Evolutionary conservation across 345 rosid species (phyloP).

Genomic region (Eucalyptus paniculata): DNA sequence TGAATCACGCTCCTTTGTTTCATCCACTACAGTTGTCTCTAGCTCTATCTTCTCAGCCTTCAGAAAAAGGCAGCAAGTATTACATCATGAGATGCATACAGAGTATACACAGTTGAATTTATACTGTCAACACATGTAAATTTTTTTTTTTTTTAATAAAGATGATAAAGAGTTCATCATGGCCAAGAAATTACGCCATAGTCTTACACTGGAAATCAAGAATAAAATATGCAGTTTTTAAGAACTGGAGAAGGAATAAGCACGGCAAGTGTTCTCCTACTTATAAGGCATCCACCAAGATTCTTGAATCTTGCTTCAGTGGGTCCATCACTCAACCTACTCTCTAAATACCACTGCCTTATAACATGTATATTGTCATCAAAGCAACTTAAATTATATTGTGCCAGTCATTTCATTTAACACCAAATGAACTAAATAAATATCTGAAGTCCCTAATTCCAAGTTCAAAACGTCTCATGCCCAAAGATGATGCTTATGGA

Average conservation of each 20-base stretch:
- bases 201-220: background rate
- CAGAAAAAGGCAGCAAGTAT: constrained; percentile 3
- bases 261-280: background rate
- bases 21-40: constrained; percentile 96
- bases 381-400: background rate
- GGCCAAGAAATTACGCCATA: background rate
- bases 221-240: background rate
- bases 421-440: background rate
- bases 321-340: background rate
- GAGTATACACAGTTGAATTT: background rate
- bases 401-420: background rate
- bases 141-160: background rate
- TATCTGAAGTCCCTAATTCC: background rate
- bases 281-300: background rate
- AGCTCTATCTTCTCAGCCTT: constrained; percentile 96
- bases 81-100: background rate
- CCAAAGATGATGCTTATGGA: background rate
- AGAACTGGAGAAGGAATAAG: background rate
- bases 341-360: background rate
- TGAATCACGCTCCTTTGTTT: constrained; percentile 89
- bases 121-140: background rate
- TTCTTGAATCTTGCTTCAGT: background rate
- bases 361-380: background rate
- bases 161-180: background rate
- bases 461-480: background rate